Conservation (phyloP, 371 early-diverging fungal genomes). For the Rhizopus delemar region DNA sequence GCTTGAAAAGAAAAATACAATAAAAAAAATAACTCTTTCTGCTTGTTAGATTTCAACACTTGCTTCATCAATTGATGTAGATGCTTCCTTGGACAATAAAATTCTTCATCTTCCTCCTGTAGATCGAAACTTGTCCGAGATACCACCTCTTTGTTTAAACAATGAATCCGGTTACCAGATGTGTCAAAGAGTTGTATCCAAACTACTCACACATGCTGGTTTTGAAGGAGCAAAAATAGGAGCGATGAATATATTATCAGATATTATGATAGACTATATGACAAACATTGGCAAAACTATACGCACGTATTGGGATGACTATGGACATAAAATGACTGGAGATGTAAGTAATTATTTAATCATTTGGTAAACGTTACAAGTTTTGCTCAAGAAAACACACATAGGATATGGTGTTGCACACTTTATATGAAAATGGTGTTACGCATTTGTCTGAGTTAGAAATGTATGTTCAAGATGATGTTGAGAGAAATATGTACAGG, state of each 20-base stretch:
- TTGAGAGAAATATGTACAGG: slow-evolving; percentile 69
- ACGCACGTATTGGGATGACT: slow-evolving; percentile 76
- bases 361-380: not conserved
- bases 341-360: slow-evolving; percentile 57
- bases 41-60: slow-evolving; percentile 33
- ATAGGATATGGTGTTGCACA: slow-evolving; percentile 81
- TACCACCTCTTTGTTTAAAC: slow-evolving; percentile 65
- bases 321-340: slow-evolving; percentile 67
- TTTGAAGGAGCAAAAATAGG: slow-evolving; percentile 76
- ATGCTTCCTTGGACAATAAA: not conserved
- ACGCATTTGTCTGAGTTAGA: slow-evolving; percentile 67
- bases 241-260: slow-evolving; percentile 77
- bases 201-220: slow-evolving; percentile 83
- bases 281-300: slow-evolving; percentile 82
- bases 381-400: not conserved
- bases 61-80: slow-evolving; percentile 27
- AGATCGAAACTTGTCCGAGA: slow-evolving; percentile 1
- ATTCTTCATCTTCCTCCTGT: not conserved
- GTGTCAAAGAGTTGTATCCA: slow-evolving; percentile 61
- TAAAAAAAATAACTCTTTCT: not conserved
- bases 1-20: not conserved
- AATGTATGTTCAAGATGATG: slow-evolving; percentile 74
- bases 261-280: slow-evolving; percentile 76
- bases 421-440: slow-evolving; percentile 83
- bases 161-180: slow-evolving; percentile 60